Evolutionary conservation across 176 grass and related monocot species (phyloP).

Genomic region (Eragrostis curvula): DNA sequence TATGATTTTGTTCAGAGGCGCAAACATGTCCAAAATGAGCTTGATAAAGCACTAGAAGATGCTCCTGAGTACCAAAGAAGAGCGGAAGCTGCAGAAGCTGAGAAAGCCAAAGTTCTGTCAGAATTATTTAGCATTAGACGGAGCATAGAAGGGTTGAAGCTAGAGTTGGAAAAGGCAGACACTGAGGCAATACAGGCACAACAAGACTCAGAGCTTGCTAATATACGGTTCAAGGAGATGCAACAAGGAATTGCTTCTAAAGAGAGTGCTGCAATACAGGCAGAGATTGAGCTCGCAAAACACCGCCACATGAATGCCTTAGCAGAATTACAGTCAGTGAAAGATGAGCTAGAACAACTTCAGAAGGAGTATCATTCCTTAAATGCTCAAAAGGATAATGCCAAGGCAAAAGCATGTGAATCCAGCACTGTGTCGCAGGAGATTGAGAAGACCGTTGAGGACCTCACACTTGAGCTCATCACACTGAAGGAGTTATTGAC

Average conservation of each 20-base stretch:
- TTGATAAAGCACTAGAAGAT: constrained; percentile 61
- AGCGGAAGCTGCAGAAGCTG: constrained; percentile 47
- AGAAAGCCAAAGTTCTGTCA: constrained; percentile 48
- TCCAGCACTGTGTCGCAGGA: constrained; percentile 44
- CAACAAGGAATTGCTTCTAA: constrained; percentile 51
- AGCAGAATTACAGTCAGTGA: constrained; percentile 63
- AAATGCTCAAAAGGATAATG: constrained; percentile 53
- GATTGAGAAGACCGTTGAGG: constrained; percentile 64
- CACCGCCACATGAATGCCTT: constrained; percentile 49
- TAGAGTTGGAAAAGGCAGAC: constrained; percentile 65
- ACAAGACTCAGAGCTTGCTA: constrained; percentile 64
- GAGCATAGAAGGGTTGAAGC: constrained; percentile 72
- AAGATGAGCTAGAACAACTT: constrained; percentile 64
- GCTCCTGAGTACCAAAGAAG: constrained; percentile 52
- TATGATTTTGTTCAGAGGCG: constrained; percentile 48
- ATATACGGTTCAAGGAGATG: constrained; percentile 73
- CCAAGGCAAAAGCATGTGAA: constrained; percentile 52
- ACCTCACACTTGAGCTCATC: constrained; percentile 64
- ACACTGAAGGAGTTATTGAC: constrained; percentile 56
- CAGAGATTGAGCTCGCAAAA: constrained; percentile 68
- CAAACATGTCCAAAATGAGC: constrained; percentile 54
- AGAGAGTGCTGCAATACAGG: constrained; percentile 63
- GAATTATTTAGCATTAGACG: constrained; percentile 52
- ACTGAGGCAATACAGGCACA: constrained; percentile 66
- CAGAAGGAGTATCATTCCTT: constrained; percentile 60